Conservation (phyloP, 257 asterid genomes). For the Lycium ferocissimum region DNA sequence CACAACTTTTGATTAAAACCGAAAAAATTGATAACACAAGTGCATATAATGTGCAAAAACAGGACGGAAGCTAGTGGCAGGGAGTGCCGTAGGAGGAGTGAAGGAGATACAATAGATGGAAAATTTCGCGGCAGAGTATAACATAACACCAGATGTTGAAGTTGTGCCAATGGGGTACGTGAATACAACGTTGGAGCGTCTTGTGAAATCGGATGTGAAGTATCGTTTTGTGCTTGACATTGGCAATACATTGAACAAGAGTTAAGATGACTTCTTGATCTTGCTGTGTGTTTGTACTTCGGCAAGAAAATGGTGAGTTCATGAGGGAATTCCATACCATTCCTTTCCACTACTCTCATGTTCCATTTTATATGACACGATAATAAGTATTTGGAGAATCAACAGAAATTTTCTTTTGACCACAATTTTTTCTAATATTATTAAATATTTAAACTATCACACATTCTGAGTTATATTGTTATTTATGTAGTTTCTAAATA, state of each 20-base stretch:
- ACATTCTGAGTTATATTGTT: too few species aligned
- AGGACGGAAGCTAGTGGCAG: conserved; percentile 40
- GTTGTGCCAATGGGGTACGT: conserved; percentile 31
- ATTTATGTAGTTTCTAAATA: too few species aligned
- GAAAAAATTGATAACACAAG: neutral
- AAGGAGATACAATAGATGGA: conserved; percentile 44
- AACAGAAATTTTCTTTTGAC: too few species aligned
- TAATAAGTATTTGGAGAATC: too few species aligned
- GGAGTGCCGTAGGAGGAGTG: conserved; percentile 40
- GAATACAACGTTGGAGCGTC: conserved; percentile 40
- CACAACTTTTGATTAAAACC: neutral
- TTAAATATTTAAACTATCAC: too few species aligned
- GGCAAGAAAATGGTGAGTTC: conserved; percentile 41
- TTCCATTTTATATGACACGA: too few species aligned
- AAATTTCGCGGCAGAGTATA: conserved; percentile 33
- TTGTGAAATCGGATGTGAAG: conserved; percentile 33
- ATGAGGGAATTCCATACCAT: too few species aligned
- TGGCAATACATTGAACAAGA: conserved; percentile 26
- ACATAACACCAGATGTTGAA: conserved; percentile 32
- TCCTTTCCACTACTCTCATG: too few species aligned
- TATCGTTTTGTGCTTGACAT: conserved; percentile 46
- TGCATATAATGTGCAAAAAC: neutral
- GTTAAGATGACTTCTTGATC: neutral
- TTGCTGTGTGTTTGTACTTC: neutral
- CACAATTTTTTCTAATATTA: too few species aligned